Conservation (phyloP, 257 asterid genomes). For the Primulina eburnea region DNA sequence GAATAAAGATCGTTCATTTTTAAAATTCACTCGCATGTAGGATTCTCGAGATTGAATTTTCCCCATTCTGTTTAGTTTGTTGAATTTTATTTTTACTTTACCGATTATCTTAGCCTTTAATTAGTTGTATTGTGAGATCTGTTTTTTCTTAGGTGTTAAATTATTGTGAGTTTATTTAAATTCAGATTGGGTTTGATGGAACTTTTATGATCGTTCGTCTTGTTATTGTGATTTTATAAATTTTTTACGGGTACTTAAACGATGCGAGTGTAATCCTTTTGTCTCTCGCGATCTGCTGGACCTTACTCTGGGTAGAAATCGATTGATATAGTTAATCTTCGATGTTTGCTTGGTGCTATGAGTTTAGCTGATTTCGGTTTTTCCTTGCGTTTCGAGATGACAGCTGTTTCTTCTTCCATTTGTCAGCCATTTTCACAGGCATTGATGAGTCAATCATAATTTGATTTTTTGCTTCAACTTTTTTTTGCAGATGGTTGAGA, state of each 20-base stretch:
- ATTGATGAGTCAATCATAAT: neutral
- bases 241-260: neutral
- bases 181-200: neutral
- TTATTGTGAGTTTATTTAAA: neutral
- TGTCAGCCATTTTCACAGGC: conserved; percentile 12
- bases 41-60: conserved; percentile 15
- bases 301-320: conserved; percentile 14
- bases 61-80: neutral
- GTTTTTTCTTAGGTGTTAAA: conserved; percentile 3
- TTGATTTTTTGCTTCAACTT: conserved; percentile 20
- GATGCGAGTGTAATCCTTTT: neutral
- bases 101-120: neutral
- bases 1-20: conserved; percentile 4
- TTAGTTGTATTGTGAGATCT: neutral
- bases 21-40: neutral
- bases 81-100: neutral
- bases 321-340: neutral
- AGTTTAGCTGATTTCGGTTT: conserved; percentile 11
- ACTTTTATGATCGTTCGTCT: too few species aligned
- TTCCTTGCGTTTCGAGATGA: neutral
- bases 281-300: neutral
- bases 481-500: conserved; percentile 38
- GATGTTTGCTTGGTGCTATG: neutral
- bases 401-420: neutral
- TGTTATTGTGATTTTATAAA: neutral